These are phyloP conservation scores for Arabidopsis lyrata DNA, from an alignment of 441 rosid genomes.

Conservation along the genomic window DNA sequence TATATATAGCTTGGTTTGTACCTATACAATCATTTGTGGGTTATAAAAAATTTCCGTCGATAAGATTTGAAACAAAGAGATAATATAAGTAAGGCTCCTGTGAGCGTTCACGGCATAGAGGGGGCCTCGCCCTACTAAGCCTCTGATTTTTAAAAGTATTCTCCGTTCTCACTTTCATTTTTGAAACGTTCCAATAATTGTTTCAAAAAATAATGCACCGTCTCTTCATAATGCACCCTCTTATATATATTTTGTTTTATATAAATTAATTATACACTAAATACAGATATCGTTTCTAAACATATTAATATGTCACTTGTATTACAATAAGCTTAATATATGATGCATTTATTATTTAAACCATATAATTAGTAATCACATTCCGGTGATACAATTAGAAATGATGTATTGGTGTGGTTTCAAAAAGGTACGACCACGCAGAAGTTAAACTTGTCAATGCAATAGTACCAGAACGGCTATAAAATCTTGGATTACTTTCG, in stretches of 20 bases:
- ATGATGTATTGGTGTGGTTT: too few relatives aligned
- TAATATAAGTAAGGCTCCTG: slow-evolving; percentile 40
- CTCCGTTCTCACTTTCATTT: slow-evolving; percentile 15
- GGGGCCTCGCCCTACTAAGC: slow-evolving; percentile 39
- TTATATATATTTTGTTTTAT: background rate
- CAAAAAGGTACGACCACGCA: too few relatives aligned
- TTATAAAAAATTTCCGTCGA: slow-evolving; percentile 23
- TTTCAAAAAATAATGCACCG: slow-evolving; percentile 6
- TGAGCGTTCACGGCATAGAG: slow-evolving; percentile 29
- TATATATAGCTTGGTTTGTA: background rate
- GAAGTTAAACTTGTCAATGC: background rate
- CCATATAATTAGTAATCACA: slow-evolving; percentile 1
- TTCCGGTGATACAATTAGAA: background rate
- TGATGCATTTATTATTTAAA: background rate
- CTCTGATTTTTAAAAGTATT: slow-evolving; percentile 9
- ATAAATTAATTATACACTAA: background rate
- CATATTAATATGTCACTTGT: slow-evolving; percentile 2
- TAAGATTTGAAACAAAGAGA: slow-evolving; percentile 37
- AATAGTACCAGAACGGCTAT: background rate
- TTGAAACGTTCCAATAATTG: slow-evolving; percentile 22
- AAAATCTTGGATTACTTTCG: background rate
- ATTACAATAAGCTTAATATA: background rate
- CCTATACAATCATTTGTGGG: slow-evolving; percentile 19
- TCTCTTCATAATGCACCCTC: background rate
- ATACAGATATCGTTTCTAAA: background rate